phyloP scores from a whole-genome alignment of 2,329 filamentous ascomycete species.

The Ascochyta pisi region DNA sequence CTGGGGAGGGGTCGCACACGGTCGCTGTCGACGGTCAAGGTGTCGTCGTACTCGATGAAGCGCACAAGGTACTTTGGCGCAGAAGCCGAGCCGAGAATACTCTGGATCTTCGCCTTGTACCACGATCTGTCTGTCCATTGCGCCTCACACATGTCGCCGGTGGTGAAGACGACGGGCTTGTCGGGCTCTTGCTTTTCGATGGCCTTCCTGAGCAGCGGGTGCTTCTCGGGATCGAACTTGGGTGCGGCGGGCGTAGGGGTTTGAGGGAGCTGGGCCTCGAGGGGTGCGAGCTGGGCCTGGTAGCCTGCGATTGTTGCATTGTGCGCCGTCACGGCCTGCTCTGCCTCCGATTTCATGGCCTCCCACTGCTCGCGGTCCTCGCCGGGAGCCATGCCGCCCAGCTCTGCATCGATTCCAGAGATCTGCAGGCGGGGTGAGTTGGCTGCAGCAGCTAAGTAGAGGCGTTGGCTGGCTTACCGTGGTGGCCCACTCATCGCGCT shows the following conservation, averaged over 20 bases:
- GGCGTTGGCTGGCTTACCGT: slow-evolving; percentile 15
- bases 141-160: slow-evolving; percentile 89
- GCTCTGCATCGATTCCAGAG: slow-evolving; percentile 10
- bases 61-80: slow-evolving; percentile 93
- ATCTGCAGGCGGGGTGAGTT: slow-evolving; percentile 4
- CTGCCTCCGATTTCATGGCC: slow-evolving; percentile 82
- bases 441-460: not conserved
- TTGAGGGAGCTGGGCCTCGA: slow-evolving; percentile 57
- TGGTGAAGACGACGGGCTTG: slow-evolving; percentile 68
- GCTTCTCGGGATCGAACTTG: slow-evolving; percentile 82
- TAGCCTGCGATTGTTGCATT: slow-evolving; percentile 73
- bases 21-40: slow-evolving; percentile 71
- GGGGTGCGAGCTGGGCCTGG: slow-evolving; percentile 70
- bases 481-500: slow-evolving; percentile 28
- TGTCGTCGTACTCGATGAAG: slow-evolving; percentile 92
- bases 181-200: slow-evolving; percentile 48
- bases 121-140: slow-evolving; percentile 92
- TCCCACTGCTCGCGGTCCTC: slow-evolving; percentile 80
- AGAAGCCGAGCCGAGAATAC: slow-evolving; percentile 88
- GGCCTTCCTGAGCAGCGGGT: slow-evolving; percentile 70
- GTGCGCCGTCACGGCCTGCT: slow-evolving; percentile 79
- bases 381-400: slow-evolving; percentile 65
- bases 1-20: slow-evolving; percentile 42
- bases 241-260: slow-evolving; percentile 42
- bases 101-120: slow-evolving; percentile 91